Evolutionary conservation across 208 protist genomes (phyloP).

Genomic region (Crithidia thermophila): DNA sequence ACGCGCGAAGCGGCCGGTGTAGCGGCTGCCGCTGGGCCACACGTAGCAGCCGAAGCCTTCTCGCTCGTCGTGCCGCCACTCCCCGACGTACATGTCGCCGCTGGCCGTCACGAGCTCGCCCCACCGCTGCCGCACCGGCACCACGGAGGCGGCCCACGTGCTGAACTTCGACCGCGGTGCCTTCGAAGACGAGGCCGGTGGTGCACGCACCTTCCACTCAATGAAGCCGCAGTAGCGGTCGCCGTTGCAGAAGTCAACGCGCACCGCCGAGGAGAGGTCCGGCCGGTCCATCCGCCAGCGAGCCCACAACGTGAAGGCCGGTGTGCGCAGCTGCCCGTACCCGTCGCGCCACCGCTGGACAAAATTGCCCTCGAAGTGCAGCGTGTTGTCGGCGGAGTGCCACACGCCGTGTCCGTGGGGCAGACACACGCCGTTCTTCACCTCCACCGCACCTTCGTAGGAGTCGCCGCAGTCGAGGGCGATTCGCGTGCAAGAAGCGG

Average conservation of each 20-base stretch:
- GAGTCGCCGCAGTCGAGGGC: slow-evolving; percentile 60
- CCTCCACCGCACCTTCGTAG: slow-evolving; percentile 56
- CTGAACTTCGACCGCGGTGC: slow-evolving; percentile 55
- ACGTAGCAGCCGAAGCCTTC: slow-evolving; percentile 81
- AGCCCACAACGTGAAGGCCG: slow-evolving; percentile 62
- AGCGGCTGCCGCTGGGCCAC: slow-evolving; percentile 59
- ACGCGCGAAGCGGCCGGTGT: slow-evolving; percentile 60
- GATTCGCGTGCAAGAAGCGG: slow-evolving; percentile 18
- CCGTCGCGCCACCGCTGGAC: slow-evolving; percentile 70
- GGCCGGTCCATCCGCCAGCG: slow-evolving; percentile 80
- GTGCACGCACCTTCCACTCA: slow-evolving; percentile 19
- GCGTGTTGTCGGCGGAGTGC: slow-evolving; percentile 39
- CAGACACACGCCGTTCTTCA: slow-evolving; percentile 35
- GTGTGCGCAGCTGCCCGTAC: slow-evolving; percentile 60
- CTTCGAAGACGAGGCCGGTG: neutral
- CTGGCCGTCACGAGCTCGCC: slow-evolving; percentile 59
- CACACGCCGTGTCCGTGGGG: slow-evolving; percentile 75
- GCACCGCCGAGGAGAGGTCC: slow-evolving; percentile 44
- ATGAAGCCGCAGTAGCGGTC: slow-evolving; percentile 68
- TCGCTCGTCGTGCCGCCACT: slow-evolving; percentile 70
- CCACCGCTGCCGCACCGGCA: slow-evolving; percentile 51
- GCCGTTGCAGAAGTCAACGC: slow-evolving; percentile 66
- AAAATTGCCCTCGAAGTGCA: slow-evolving; percentile 75
- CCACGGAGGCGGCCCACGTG: slow-evolving; percentile 51
- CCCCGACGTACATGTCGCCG: slow-evolving; percentile 79